These are phyloP conservation scores for Yamadazyma buinensis DNA, from an alignment of 1,139 yeast genomes.

Conservation along the genomic window DNA sequence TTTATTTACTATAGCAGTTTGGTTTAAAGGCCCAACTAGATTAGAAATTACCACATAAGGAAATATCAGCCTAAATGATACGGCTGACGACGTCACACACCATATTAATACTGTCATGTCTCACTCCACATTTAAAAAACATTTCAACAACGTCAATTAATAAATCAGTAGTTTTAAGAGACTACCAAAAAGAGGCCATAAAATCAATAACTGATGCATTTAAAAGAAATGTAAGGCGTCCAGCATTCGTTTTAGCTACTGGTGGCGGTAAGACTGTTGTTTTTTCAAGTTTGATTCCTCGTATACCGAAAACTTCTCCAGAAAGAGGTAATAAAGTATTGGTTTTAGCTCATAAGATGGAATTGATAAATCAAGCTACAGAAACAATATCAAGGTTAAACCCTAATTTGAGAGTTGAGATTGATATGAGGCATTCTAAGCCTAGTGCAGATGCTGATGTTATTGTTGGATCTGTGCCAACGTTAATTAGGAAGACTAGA, in stretches of 20 bases:
- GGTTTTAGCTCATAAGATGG: constrained; percentile 79
- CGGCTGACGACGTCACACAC: too few relatives aligned
- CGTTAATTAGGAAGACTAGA: constrained; percentile 50
- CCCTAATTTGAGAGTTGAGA: constrained; percentile 54
- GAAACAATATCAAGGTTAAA: constrained; percentile 42
- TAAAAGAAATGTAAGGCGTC: constrained; percentile 44
- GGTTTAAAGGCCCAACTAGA: too few relatives aligned
- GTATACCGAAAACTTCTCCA: constrained; percentile 30
- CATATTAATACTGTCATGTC: too few relatives aligned
- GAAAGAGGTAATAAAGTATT: constrained; percentile 48
- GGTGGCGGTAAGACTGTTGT: constrained; percentile 96
- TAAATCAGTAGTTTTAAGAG: too few relatives aligned
- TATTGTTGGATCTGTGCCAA: constrained; percentile 74
- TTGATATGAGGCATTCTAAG: constrained; percentile 64
- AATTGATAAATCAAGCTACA: constrained; percentile 71
- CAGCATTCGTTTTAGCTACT: constrained; percentile 87
- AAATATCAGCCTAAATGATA: too few relatives aligned
- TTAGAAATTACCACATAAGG: too few relatives aligned
- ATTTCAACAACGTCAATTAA: too few relatives aligned
- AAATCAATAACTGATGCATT: constrained; percentile 51
- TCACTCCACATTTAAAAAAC: too few relatives aligned
- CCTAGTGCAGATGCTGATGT: constrained; percentile 52
- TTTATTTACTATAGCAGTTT: too few relatives aligned
- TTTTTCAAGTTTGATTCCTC: constrained; percentile 61
- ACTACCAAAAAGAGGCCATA: constrained; percentile 75